Evolutionary conservation across 495 filamentous ascomycete species (phyloP), one percentile per base, ranked within the genome.

Genomic region (Neurospora sp.): DNA sequence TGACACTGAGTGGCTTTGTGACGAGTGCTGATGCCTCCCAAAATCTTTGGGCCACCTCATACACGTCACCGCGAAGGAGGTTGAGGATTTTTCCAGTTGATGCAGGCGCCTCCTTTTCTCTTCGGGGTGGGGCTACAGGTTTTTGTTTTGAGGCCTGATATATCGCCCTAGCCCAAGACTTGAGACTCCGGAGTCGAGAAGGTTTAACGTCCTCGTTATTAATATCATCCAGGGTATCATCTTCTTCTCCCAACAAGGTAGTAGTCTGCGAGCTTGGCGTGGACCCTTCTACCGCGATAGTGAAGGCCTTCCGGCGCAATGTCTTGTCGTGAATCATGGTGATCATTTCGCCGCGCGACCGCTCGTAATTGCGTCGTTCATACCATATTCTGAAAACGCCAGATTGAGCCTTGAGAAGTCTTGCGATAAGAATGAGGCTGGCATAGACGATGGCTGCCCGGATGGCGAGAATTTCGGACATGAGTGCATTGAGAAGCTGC

Each of bases 241-340:
- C 74, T 68, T 76, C 69, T 53, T 81, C 44, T 35, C 77, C 79
- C 44, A 82, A 78, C 44, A 82, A 75, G 73, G 74, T 76, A 0
- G 59, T 68, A 2, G 72, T 42, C 12, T 69, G 69, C 8, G 78
- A 80, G 42, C 41, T 45, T 17, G 78, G 72, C 38, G 73, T 61
- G 8, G 77, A 17, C 7, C 9, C 72, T 70, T 71, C 73, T 73
- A 38, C 8, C 12, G 40, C 22, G 39, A 85, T 78, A 9, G 88
- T 88, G 71, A 92, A 86, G 1, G 92, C 87, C 80, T 95, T 94
- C 40, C 93, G 83, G 6, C 88, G 87, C 9, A 96, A 80, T 0
- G 92, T 93, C 81, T 96, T 96, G 77, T 94, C 92, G 72, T 94
- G 94, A 37, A 96, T 84, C 88, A 93, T 94, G 71, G 92, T 95